Evolutionary conservation across 2,329 filamentous ascomycete genomes (phyloP), one percentile per base, ranked within the genome.

Genomic region (Raffaelea arxii): DNA sequence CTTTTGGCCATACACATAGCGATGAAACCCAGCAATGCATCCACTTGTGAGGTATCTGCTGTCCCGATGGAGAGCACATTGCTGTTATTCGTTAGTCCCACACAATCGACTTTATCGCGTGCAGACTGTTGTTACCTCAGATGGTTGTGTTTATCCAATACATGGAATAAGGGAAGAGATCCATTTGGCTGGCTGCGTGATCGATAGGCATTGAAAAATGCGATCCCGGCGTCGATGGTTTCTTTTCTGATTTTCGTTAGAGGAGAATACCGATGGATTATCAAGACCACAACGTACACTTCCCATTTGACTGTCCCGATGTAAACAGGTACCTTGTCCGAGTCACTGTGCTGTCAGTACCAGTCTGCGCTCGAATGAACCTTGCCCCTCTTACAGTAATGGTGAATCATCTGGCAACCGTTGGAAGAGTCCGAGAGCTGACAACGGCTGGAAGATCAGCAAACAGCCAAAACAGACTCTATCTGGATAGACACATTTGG

Each of bases 121-220:
- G 27, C 27, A 30, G 9, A 30, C 9, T 30, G 27, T 9, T 23
- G 18, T 5, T 27, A 42, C 40, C 40, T 42, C 14, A 42, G 40
- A 25, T 42, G 40, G 18, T 42, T 42, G 40, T 42, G 40, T 25
- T 19, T 27, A 25, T 42, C 40, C 14, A 42, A 25, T 10, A 42
- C 40, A 25, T 42, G 40, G 40, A 42, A 42, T 25, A 42, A 19
- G 23, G 40, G 40, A 14, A 42, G 16, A 4, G 40, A 27, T 5
- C 40, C 40, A 4, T 25, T 25, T 19, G 40, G 40, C 40, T 27
- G 6, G 24, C 40, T 42, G 23, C 40, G 40, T 4, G 3, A 6
- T 18, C 40, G 23, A n/a, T 42, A 42, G 6, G 40, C 40, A 19
- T 42, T 42, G 40, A 42, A 42, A 27, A 42, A 42, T 23, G 40